Conservation (phyloP, 75 land plant species). For the Pinus tabuliformis region DNA sequence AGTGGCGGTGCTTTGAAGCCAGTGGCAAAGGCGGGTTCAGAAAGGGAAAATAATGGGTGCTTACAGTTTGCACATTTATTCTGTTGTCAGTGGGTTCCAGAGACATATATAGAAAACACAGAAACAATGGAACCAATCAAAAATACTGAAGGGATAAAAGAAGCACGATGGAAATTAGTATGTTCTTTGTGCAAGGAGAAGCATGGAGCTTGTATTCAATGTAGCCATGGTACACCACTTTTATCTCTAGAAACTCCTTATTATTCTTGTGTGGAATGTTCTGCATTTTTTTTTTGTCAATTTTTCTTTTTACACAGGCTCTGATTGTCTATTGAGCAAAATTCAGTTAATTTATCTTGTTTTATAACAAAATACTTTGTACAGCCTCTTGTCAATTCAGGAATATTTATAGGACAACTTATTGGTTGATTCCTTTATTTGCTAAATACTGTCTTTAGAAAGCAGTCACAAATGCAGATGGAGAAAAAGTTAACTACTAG, state of each 20-base stretch:
- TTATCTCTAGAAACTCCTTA: background rate
- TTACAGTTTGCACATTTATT: conserved; percentile 74
- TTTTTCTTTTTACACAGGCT: conserved; percentile 9
- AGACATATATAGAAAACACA: conserved; percentile 68
- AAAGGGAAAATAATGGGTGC: conserved; percentile 1
- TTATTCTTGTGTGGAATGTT: background rate
- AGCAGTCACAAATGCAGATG: background rate
- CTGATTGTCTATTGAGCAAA: background rate
- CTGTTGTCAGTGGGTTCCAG: conserved; percentile 84
- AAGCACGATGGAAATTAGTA: conserved; percentile 60
- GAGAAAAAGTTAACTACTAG: background rate
- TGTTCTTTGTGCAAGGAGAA: conserved; percentile 85
- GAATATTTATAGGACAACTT: background rate
- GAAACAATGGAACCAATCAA: conserved; percentile 77
- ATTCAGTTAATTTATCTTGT: background rate
- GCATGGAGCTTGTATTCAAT: conserved; percentile 87
- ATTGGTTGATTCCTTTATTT: background rate
- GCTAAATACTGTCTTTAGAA: background rate
- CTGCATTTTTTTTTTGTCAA: background rate
- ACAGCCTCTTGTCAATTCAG: background rate
- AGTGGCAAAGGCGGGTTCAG: conserved; percentile 9
- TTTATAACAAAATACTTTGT: background rate
- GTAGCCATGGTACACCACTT: conserved; percentile 82
- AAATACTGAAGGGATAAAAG: conserved; percentile 72
- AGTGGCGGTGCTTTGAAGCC: conserved; percentile 83